These are phyloP conservation scores for Monilinia laxa DNA, from an alignment of 2,329 filamentous ascomycete species.

Conservation along the genomic window DNA sequence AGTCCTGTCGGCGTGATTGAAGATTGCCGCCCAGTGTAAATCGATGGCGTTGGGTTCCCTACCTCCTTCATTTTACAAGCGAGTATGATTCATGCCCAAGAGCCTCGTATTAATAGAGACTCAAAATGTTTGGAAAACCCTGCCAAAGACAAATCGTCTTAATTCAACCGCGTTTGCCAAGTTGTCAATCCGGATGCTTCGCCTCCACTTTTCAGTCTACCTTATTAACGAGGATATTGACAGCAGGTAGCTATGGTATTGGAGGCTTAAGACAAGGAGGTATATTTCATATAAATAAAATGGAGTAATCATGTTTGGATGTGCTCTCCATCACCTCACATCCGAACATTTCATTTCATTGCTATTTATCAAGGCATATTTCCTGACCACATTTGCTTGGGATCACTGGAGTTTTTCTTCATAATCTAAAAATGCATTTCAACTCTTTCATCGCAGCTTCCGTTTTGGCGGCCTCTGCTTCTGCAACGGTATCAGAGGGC, in stretches of 20 bases:
- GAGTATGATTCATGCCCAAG: constrained; percentile 2
- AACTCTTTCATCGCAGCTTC: background rate
- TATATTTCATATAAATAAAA: constrained; percentile 8
- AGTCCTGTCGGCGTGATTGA: background rate
- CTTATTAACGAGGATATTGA: background rate
- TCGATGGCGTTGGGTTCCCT: background rate
- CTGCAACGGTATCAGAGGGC: background rate
- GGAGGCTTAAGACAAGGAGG: background rate
- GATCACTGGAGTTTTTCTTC: background rate
- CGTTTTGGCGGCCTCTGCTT: background rate
- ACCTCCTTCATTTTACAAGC: constrained; percentile 10
- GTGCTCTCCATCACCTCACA: background rate
- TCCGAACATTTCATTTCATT: background rate
- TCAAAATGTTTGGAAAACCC: background rate
- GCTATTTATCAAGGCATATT: background rate
- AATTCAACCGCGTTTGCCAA: constrained; percentile 16
- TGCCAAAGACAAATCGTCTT: background rate
- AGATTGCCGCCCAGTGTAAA: background rate
- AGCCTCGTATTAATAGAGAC: background rate
- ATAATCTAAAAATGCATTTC: constrained; percentile 13
- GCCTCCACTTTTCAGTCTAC: constrained; percentile 7
- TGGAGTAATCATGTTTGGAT: background rate
- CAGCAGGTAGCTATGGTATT: background rate
- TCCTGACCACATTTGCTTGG: constrained; percentile 1
- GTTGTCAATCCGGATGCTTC: constrained; percentile 9